phyloP scores from a whole-genome alignment of 345 rosid species.

The Odontarrhena argentea region DNA sequence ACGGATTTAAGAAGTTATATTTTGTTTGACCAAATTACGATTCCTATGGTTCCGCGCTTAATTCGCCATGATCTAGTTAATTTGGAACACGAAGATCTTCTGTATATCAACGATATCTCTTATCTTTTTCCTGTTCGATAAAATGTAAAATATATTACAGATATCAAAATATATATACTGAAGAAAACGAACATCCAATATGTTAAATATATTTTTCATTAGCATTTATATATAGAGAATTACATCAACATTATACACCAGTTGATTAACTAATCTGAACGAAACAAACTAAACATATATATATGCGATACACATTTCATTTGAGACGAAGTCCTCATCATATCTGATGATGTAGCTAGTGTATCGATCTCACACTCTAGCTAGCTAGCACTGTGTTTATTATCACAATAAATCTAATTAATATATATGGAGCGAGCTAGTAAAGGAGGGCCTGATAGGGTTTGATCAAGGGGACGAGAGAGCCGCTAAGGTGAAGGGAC shows the following conservation, averaged over 20 bases:
- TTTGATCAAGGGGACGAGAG: conserved; percentile 60
- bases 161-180: too few relatives aligned
- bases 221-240: conserved; percentile 19
- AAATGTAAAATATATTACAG: too few relatives aligned
- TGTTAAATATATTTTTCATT: conserved; percentile 29
- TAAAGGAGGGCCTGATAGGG: conserved; percentile 56
- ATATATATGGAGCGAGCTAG: conserved; percentile 15
- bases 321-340: conserved; percentile 19
- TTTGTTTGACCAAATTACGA: too few relatives aligned
- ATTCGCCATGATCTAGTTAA: too few relatives aligned
- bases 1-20: too few relatives aligned
- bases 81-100: too few relatives aligned
- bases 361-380: conserved; percentile 24
- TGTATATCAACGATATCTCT: too few relatives aligned
- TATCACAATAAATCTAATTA: conserved; percentile 15
- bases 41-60: too few relatives aligned
- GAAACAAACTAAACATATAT: conserved; percentile 28
- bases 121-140: too few relatives aligned
- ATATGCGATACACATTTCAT: conserved; percentile 19
- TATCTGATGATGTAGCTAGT: conserved; percentile 30
- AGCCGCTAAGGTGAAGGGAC: conserved; percentile 81
- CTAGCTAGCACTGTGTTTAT: conserved; percentile 21
- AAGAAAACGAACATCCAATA: neutral
- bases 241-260: conserved; percentile 33
- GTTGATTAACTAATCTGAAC: conserved; percentile 29